A percentile compares a stretch with the other conserved stretches of the same genome.
These are phyloP conservation scores for Candida frijolesensis DNA, from an alignment of 1,139 yeast species.

Conservation along the genomic window DNA sequence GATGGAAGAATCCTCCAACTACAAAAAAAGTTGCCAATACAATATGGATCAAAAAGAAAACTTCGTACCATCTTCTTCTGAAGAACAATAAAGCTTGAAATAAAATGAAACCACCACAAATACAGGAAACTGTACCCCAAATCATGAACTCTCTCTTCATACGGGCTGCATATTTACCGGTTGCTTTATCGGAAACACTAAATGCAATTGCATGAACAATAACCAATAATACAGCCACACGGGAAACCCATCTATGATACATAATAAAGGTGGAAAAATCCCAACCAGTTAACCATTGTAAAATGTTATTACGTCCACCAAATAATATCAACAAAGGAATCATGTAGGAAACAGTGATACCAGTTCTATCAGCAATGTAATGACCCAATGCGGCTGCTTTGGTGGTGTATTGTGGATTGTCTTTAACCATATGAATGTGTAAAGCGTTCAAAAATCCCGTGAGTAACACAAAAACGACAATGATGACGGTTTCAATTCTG, in stretches of 20 bases:
- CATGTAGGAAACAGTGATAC: constrained; percentile 26
- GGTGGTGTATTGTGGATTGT: constrained; percentile 26
- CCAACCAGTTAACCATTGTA: constrained; percentile 33
- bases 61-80: constrained; percentile 43
- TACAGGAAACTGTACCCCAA: constrained; percentile 52
- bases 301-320: constrained; percentile 36
- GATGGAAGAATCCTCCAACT: constrained; percentile 41
- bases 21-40: constrained; percentile 38
- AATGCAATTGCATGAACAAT: constrained; percentile 28
- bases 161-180: constrained; percentile 16
- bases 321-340: constrained; percentile 31
- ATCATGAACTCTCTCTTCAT: constrained; percentile 27
- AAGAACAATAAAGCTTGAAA: constrained; percentile 38
- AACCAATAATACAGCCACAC: constrained; percentile 24
- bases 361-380: constrained; percentile 34
- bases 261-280: constrained; percentile 31
- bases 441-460: constrained; percentile 39
- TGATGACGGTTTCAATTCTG: constrained; percentile 28
- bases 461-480: constrained; percentile 45
- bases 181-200: constrained; percentile 16
- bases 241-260: constrained; percentile 34
- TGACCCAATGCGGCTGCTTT: constrained; percentile 17
- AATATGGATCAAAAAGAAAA: constrained; percentile 41
- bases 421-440: constrained; percentile 21
- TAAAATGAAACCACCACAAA: constrained; percentile 34